A percentile compares a stretch with the other conserved stretches of the same genome.
phyloP scores from a whole-genome alignment of 2,329 filamentous ascomycete genomes.

The Rhynchosporium secalis region DNA sequence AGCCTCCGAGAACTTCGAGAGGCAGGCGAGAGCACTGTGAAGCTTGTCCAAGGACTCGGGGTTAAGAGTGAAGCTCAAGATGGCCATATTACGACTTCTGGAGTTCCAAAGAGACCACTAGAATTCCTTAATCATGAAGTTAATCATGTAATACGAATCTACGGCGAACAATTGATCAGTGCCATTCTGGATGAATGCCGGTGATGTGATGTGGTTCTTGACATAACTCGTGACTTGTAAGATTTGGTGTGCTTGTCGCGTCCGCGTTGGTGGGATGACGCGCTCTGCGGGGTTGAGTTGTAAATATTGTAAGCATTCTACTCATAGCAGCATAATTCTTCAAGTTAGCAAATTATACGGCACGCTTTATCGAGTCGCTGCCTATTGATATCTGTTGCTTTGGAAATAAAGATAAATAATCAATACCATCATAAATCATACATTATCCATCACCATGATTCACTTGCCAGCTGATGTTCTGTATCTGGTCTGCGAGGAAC shows the following conservation, averaged over 20 bases:
- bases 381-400: neutral
- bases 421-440: neutral
- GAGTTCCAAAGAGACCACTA: neutral
- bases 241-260: conserved; percentile 11
- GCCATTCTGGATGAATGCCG: neutral
- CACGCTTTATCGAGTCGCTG: neutral
- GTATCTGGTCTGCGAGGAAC: conserved; percentile 50
- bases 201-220: neutral
- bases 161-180: neutral
- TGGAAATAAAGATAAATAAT: neutral
- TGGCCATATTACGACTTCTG: conserved; percentile 47
- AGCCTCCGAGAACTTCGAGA: conserved; percentile 77
- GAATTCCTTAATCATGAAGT: neutral
- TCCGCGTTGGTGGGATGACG: conserved; percentile 17
- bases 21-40: conserved; percentile 71
- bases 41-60: conserved; percentile 70
- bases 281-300: conserved; percentile 7
- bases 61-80: conserved; percentile 72
- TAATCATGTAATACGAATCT: neutral
- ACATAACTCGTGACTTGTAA: conserved; percentile 6
- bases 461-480: conserved; percentile 20
- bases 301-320: conserved; percentile 1
- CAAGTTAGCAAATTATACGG: conserved; percentile 16
- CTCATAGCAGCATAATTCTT: neutral
- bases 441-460: conserved; percentile 18